Base-by-base conservation (phyloP, 179 eudicot genomes). In the Drosera spatulata region DNA sequence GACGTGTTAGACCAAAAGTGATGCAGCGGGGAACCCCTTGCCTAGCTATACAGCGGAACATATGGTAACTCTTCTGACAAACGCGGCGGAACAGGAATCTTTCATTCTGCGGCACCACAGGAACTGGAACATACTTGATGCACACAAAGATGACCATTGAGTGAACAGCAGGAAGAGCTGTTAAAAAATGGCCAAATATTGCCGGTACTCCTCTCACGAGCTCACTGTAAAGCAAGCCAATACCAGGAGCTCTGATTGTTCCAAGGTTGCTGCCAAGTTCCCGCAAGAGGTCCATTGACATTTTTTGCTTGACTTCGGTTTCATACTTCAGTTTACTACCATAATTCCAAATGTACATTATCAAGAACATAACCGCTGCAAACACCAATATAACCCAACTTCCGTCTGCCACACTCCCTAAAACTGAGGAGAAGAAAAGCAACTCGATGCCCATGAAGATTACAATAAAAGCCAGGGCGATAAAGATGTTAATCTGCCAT, bases 21-120 rank as follows among this genome's bases (percentile, higher is more conserved):
- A 22, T 22, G 33, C 33, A 22, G 33, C 33, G 33, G 33, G 33
- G 1, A 1, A 22, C 33, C 22, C 15, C 58, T 63, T 67, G 86
- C 99, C 99, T 81, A 70, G 99, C 95, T 66, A 93, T 81, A 71
- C 99, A 93, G 56, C 97, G 99, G 63, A 93, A 93, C 71, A 93
- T 78, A 76, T 90, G 99, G 82, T 93, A 93, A 74, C 78, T 71
- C 73, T 76, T 89, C 44, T 93, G 79, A 83, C 99, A 86, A 59
- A 90, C 95, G 54, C 99, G 93, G 63, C 97, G 82, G 71, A 93
- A 93, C 50, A 93, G 82, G 56, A 93, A 93, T 71, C 97, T 81
- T 67, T 93, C 99, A 53, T 79, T 80, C 70, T 81, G 99, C 44
- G 97, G 95, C 70, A 93, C 99, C 64, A 79, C 58, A 15, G 99